Percentiles rank a stretch among this genome's conserved stretches.
phyloP scores from a whole-genome alignment of 2,329 filamentous ascomycete genomes.

The Teratosphaeria gauchensis region DNA sequence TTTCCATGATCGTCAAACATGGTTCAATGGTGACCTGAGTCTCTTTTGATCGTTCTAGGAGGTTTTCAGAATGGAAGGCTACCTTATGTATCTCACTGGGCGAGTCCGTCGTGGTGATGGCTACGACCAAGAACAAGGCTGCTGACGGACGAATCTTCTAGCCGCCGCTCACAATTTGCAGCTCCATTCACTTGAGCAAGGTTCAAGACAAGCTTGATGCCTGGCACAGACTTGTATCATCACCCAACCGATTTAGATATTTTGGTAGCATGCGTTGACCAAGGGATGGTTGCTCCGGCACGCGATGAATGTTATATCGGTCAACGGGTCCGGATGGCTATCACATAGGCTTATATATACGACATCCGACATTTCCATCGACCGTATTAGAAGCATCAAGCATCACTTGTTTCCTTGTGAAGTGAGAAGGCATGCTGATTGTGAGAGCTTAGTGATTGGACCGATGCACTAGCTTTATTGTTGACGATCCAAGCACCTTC shows the following conservation, averaged over 20 bases:
- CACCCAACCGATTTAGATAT: not conserved
- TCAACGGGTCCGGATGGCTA: not conserved
- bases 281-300: not conserved
- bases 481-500: not conserved
- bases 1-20: no score
- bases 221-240: not conserved
- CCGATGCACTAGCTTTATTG: not conserved
- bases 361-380: not conserved
- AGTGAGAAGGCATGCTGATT: not conserved
- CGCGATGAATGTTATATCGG: not conserved
- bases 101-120: not conserved
- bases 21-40: no score
- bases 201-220: not conserved
- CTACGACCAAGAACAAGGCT: not conserved
- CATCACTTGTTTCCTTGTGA: not conserved
- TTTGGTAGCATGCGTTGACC: not conserved
- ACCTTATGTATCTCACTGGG: no score
- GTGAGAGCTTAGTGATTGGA: not conserved
- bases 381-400: not conserved
- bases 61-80: no score
- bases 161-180: not conserved
- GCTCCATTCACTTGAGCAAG: not conserved
- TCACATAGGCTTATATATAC: not conserved
- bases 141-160: not conserved
- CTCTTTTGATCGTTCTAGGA: no score